Base-by-base conservation (phyloP, 768 basidiomycete genomes). In the Lyophyllum decastes region DNA sequence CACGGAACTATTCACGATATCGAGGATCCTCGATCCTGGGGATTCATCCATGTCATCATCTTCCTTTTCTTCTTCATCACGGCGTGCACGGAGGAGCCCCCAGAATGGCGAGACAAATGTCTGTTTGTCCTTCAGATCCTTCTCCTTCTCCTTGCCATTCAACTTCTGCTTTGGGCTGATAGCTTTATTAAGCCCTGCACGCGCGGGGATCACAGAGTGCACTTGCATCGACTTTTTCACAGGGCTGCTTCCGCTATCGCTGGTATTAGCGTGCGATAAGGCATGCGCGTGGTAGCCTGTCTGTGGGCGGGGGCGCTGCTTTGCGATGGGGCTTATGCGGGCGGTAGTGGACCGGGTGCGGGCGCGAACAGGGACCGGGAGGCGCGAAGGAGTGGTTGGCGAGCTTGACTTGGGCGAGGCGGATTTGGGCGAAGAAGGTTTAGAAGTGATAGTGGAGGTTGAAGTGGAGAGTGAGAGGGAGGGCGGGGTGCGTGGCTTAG, bases 241-340 rank as follows among this genome's bases (percentile, higher is more conserved):
- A 2, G 11, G 33, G 24, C 47, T 27, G 19, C 21, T 24, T 17
- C n/a, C 38, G 27, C 44, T 43, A n/a, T 21, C 41, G 35, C 49
- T 45, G 9, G 35, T 69, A 66, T 26, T 70, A 59, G 44, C 71
- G 61, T 52, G 72, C 64, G 19, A 68, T 66, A 45, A 67, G 54
- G 50, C 61, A 64, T 68, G 57, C 60, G 73, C 64, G 44, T 62
- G 68, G 66, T 65, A 66, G 35, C 70, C 70, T 12, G 70, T 64
- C 30, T 65, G 68, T 48, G 74, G 68, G 27, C 70, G 70, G 45
- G 60, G 26, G 19, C 51, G 24, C 19, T 38, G 33, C n/a, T 40
- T 35, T 22, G 26, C 12, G 43, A 24, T 43, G 52, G 45, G 53
- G 46, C 53, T 58, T 7, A 57, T 67, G 26, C 67, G 64, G 25